Conservation (phyloP, 2,329 filamentous ascomycete species). For the Coniella vitis region DNA sequence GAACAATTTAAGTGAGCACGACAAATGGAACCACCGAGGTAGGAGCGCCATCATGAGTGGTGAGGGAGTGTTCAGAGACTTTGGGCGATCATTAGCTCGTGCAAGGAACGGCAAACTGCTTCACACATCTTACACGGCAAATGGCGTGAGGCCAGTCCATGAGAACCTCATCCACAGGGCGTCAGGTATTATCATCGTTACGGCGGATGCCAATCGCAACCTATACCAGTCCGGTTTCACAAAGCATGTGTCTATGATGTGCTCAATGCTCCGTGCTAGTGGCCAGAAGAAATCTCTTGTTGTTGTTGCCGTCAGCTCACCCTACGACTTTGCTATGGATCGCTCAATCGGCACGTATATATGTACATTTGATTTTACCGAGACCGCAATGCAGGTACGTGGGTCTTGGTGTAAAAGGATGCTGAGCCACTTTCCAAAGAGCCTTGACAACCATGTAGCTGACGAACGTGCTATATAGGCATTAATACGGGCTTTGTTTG, state of each 20-base stretch:
- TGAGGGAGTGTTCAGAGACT: conserved; percentile 84
- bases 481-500: conserved; percentile 75
- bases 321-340: conserved; percentile 95
- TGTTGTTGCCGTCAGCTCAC: conserved; percentile 88
- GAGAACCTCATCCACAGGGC: conserved; percentile 87
- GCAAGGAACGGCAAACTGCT: conserved; percentile 79
- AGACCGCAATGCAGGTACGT: conserved; percentile 65
- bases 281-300: conserved; percentile 84
- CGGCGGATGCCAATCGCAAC: conserved; percentile 89
- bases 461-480: conserved; percentile 32
- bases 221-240: conserved; percentile 91
- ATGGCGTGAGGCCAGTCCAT: conserved; percentile 85
- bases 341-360: conserved; percentile 85
- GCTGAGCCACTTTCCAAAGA: too few relatives aligned
- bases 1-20: conserved; percentile 36
- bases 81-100: conserved; percentile 80
- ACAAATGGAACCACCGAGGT: conserved; percentile 52
- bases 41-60: conserved; percentile 73
- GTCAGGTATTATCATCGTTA: conserved; percentile 82
- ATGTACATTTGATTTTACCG: conserved; percentile 94
- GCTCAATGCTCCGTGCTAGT: conserved; percentile 68
- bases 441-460: background rate
- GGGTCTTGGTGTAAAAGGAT: background rate
- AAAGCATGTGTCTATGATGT: conserved; percentile 94
- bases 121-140: conserved; percentile 92